Evolutionary conservation across 106 monocot genomes (phyloP), one percentile per base, ranked within the genome.

Genomic region (Amphibolis antarctica): DNA sequence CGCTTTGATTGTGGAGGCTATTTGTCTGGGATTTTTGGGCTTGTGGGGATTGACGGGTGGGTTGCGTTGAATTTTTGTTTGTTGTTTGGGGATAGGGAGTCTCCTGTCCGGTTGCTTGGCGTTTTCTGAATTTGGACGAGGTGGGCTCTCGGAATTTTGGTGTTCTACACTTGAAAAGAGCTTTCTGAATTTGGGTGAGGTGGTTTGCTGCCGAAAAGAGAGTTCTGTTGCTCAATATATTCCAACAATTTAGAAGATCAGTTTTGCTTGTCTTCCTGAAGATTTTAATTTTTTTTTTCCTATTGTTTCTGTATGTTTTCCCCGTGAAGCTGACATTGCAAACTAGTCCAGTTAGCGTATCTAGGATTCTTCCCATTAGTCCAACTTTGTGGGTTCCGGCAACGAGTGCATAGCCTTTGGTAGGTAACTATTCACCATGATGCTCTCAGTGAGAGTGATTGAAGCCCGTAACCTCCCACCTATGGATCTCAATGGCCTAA

Each of bases 381-480:
- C 49, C 12, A 17, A 17, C 0, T 49, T 49, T 14, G 49, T 49
- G 49, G n/a, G 49, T 17, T 14, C 49, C 17, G 3, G n/a, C n/a
- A 4, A 49, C n/a, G 17, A 49, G 3, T 14, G 3, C 13, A 19
- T 17, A 17, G 13, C n/a, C 17, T 14, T 49, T 49, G 17, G 49
- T 19, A 4, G 3, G 49, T 49, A 49, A 49, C 17, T 49, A 12
- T 14, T 43, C 20, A 23, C 22, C 11, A 91, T 91, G 91, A 76
- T 73, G 76, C 81, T 91, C 45, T 46, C 58, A 12, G 80, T 91
- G 12, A 70, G 59, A 43, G 83, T 91, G 0, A 68, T 86, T 9
- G 86, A 83, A 65, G 91, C 91, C 2, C 76, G 91, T 2, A 68
- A 75, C 43, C 91, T 91, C 24, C 69, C 46, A 15, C 74, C 81